These are phyloP conservation scores for Rhypophila decipiens DNA, from an alignment of 495 filamentous ascomycete species.

Conservation along the genomic window DNA sequence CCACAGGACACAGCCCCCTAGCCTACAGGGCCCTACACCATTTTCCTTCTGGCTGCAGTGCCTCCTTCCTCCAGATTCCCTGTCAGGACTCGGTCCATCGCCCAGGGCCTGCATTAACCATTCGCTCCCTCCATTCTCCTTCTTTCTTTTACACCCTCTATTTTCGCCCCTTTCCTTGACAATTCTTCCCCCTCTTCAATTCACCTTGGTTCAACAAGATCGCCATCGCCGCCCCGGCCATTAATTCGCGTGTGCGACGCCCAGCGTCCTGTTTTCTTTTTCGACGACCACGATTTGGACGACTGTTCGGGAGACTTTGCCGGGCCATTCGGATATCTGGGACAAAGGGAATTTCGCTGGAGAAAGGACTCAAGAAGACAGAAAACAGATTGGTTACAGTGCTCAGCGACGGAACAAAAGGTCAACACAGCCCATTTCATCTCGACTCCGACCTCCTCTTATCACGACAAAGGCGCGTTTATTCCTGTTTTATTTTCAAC, in stretches of 20 bases:
- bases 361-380: neutral
- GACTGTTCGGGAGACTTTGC: neutral
- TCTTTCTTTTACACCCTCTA: conserved; percentile 15
- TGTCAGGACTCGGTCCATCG: conserved; percentile 2
- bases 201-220: conserved; percentile 14
- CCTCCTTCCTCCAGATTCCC: conserved; percentile 21
- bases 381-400: neutral
- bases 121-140: conserved; percentile 12
- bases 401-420: neutral
- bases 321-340: neutral
- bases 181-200: conserved; percentile 16
- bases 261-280: too few species aligned
- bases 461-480: too few species aligned
- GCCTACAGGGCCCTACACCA: conserved; percentile 1
- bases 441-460: too few species aligned
- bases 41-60: conserved; percentile 14
- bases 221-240: conserved; percentile 5
- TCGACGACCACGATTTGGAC: neutral
- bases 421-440: too few species aligned
- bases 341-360: neutral
- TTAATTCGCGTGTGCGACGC: too few species aligned
- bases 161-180: conserved; percentile 13
- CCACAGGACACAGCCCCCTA: neutral
- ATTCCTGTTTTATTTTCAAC: too few species aligned
- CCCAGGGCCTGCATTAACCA: conserved; percentile 11